These are phyloP conservation scores for Salvia rosmarinus DNA, from an alignment of 257 asterid genomes.

Conservation along the genomic window DNA sequence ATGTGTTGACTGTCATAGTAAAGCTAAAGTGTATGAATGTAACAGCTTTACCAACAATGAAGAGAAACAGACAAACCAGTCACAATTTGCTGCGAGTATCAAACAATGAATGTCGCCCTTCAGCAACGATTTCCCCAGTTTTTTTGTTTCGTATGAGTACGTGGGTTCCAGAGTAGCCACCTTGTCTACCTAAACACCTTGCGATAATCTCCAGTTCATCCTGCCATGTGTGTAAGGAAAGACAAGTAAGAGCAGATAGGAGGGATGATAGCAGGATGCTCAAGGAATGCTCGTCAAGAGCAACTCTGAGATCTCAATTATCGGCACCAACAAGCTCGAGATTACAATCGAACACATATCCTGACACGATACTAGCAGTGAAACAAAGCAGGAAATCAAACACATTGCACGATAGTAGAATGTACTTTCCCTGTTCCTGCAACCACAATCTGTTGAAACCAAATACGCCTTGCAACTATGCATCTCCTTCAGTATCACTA, in stretches of 20 bases:
- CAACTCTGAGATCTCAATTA: neutral
- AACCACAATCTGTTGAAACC: neutral
- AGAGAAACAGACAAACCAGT: neutral
- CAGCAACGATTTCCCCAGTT: constrained; percentile 81
- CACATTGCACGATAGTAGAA: neutral
- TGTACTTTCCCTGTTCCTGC: neutral
- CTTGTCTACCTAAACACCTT: constrained; percentile 54
- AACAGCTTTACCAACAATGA: neutral
- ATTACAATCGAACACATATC: neutral
- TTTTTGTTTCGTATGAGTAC: constrained; percentile 66
- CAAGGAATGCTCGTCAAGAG: neutral
- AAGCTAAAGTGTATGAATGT: no score
- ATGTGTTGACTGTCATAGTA: no score
- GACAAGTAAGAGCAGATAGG: neutral
- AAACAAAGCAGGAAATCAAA: neutral
- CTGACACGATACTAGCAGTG: neutral
- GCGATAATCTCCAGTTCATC: constrained; percentile 78
- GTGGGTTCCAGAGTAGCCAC: constrained; percentile 61
- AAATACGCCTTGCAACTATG: neutral
- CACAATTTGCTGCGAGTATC: constrained; percentile 69
- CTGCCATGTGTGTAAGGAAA: constrained; percentile 37
- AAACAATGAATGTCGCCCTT: constrained; percentile 80
- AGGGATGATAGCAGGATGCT: neutral
- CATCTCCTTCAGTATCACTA: neutral
- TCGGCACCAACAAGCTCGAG: neutral